Evolutionary conservation across 495 filamentous ascomycete genomes (phyloP).

Genomic region (Xylaria grammica): DNA sequence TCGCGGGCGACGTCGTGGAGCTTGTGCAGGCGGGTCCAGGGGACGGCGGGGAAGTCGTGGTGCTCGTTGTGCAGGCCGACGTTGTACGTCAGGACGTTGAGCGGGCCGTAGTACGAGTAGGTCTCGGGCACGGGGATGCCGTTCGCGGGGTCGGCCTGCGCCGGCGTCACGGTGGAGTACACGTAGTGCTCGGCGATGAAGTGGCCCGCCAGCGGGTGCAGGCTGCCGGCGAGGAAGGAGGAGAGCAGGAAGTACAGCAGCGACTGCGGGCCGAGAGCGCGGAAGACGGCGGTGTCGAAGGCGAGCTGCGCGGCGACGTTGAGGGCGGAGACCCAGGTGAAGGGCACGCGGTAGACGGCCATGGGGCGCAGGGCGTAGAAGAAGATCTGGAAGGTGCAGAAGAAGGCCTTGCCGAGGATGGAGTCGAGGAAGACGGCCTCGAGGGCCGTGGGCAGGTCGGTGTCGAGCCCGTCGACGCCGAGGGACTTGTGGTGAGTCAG

Average conservation of each 20-base stretch:
- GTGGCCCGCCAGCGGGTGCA: constrained; percentile 95
- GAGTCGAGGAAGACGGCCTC: constrained; percentile 96
- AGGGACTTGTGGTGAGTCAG: constrained; percentile 99
- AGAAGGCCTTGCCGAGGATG: constrained; percentile 97
- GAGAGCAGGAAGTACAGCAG: constrained; percentile 82
- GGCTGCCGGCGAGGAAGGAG: constrained; percentile 89
- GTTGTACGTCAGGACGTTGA: constrained; percentile 95
- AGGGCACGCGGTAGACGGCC: constrained; percentile 86
- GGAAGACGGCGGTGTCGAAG: constrained; percentile 77
- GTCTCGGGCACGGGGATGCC: constrained; percentile 82
- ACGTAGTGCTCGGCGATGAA: constrained; percentile 99
- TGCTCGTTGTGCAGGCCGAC: constrained; percentile 98
- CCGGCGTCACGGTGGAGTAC: constrained; percentile 70
- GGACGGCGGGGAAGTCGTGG: constrained; percentile 96
- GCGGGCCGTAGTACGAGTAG: constrained; percentile 92
- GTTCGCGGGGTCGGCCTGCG: constrained; percentile 64
- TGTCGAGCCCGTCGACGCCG: constrained; percentile 94
- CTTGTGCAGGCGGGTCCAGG: constrained; percentile 82
- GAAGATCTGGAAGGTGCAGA: constrained; percentile 98
- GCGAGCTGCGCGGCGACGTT: constrained; percentile 77
- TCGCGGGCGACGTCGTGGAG: constrained; percentile 83
- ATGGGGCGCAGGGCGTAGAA: constrained; percentile 99
- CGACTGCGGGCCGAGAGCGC: constrained; percentile 56
- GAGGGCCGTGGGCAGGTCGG: constrained; percentile 89
- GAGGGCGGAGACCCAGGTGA: constrained; percentile 82